These are phyloP conservation scores for Mycena galericulata DNA, from an alignment of 768 basidiomycete genomes.

Conservation along the genomic window DNA sequence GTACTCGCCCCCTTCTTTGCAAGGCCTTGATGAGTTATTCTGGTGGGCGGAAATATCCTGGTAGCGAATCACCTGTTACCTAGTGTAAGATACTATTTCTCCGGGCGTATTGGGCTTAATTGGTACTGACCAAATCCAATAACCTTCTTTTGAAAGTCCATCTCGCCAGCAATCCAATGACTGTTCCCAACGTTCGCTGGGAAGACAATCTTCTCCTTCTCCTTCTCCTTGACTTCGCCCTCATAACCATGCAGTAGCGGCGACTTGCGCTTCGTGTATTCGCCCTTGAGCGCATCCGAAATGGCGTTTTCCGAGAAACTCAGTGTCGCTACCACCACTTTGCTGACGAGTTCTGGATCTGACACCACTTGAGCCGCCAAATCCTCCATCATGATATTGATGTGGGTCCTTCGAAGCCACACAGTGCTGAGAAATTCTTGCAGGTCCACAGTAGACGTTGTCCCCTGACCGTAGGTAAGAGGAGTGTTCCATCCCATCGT, in stretches of 20 bases:
- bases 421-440: slow-evolving; percentile 14
- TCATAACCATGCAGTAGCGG: neutral
- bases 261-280: neutral
- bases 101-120: too few species aligned
- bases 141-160: neutral
- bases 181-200: slow-evolving; percentile 1
- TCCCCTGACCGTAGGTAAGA: neutral
- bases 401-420: slow-evolving; percentile 16
- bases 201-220: neutral
- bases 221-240: neutral
- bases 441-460: slow-evolving; percentile 11
- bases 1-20: too few species aligned
- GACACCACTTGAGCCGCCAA: slow-evolving; percentile 13
- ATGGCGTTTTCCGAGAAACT: neutral
- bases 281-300: neutral
- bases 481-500: slow-evolving; percentile 1
- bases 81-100: too few species aligned
- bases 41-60: too few species aligned
- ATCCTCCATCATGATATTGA: slow-evolving; percentile 34
- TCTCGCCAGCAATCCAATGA: slow-evolving; percentile 10
- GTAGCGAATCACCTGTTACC: too few species aligned
- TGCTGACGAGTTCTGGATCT: slow-evolving; percentile 16
- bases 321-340: slow-evolving; percentile 23
- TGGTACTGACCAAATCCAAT: slow-evolving; percentile 4
- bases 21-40: too few species aligned